These are phyloP conservation scores for Lathyrus sativus DNA, from an alignment of 306 rosid species.

Conservation along the genomic window DNA sequence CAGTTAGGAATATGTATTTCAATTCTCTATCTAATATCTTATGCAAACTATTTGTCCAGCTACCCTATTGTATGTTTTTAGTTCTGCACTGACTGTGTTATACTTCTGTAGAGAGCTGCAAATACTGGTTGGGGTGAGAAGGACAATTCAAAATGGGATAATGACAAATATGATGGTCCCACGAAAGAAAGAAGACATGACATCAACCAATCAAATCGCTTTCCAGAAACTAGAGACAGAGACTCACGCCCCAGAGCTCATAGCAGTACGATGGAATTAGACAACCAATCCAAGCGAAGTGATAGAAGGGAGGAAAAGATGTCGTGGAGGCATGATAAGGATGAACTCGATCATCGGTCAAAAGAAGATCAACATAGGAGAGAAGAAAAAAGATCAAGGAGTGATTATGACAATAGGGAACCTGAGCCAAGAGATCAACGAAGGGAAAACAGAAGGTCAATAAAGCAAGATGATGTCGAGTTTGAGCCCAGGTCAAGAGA, in stretches of 20 bases:
- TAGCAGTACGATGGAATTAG: conserved; percentile 39
- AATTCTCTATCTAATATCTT: not conserved
- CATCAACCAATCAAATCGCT: conserved; percentile 36
- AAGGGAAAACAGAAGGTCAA: conserved; percentile 53
- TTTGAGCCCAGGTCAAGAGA: conserved; percentile 51
- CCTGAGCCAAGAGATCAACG: conserved; percentile 47
- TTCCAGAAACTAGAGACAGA: conserved; percentile 45
- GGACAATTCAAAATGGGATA: conserved; percentile 60
- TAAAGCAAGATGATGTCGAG: conserved; percentile 45
- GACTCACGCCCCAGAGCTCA: conserved; percentile 40
- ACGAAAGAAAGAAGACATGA: conserved; percentile 49
- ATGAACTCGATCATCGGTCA: conserved; percentile 42
- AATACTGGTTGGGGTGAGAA: conserved; percentile 93
- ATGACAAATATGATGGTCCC: conserved; percentile 65
- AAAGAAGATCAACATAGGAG: conserved; percentile 53
- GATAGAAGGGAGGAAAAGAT: conserved; percentile 54
- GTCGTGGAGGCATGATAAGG: conserved; percentile 20
- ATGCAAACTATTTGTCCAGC: conserved; percentile 11
- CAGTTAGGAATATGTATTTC: not conserved
- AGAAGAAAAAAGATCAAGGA: conserved; percentile 52
- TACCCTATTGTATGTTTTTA: not conserved
- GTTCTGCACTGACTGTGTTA: conserved; percentile 35
- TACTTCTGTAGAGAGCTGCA: conserved; percentile 79
- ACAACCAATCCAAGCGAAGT: conserved; percentile 43
- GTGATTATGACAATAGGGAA: conserved; percentile 37